Percentiles rank a stretch among this genome's conserved stretches.
Conservation (phyloP, 179 eudicot species). For the Monotropa hypopitys region DNA sequence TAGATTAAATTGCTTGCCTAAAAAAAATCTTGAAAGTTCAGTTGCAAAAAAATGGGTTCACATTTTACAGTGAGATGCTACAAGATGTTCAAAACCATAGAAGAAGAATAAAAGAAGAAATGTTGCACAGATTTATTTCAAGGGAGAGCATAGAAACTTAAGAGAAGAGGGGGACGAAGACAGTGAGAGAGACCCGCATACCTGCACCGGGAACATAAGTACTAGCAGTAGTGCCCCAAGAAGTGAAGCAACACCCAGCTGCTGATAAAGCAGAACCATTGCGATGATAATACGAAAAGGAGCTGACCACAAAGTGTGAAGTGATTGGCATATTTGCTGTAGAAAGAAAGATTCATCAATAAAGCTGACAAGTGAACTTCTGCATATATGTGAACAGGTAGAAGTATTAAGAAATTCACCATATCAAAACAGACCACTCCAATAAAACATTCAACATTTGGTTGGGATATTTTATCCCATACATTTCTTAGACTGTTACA, state of each 20-base stretch:
- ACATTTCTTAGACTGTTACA: neutral
- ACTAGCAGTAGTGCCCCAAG: conserved; percentile 67
- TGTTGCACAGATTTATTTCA: neutral
- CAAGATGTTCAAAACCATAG: neutral
- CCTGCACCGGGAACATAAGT: conserved; percentile 83
- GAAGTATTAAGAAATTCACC: neutral
- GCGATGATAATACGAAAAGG: conserved; percentile 83
- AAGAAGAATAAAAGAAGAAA: neutral
- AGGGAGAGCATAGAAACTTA: neutral
- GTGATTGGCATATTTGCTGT: conserved; percentile 87
- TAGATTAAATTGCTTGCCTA: neutral
- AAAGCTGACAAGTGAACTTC: neutral
- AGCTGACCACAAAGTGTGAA: conserved; percentile 93
- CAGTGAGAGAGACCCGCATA: conserved; percentile 17
- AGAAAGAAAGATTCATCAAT: conserved; percentile 10
- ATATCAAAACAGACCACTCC: neutral
- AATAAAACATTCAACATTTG: neutral
- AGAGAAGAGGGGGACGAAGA: neutral
- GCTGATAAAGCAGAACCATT: conserved; percentile 65
- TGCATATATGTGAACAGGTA: neutral
- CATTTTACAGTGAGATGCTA: neutral
- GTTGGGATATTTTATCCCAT: neutral
- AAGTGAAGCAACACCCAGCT: conserved; percentile 83
- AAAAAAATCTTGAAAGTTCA: neutral
- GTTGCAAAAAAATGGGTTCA: neutral